Base-by-base conservation (phyloP, 345 rosid species). In the Populus euphratica region DNA sequence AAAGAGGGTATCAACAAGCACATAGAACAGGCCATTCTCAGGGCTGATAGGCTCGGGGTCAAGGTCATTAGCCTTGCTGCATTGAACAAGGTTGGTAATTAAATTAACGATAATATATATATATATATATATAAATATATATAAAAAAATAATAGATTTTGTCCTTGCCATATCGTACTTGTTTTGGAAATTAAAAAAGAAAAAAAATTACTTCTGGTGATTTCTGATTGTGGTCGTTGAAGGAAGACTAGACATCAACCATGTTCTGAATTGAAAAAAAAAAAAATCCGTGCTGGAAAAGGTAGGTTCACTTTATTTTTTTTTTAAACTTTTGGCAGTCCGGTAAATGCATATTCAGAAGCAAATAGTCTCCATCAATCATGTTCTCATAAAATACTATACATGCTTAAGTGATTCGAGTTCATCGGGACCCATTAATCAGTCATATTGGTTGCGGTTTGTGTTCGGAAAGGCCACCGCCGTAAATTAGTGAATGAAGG, bases 31-130 rank as follows among this genome's bases (percentile, higher is more conserved):
- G 98, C 98, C 49, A 96, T 96, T 54, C 81, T 96, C 8, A 86
- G 79, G 64, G 99, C 98, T 14, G 92, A 96, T 81, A 86, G 81
- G 75, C 68, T 91, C 52, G 99, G 99, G 36, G 91, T 96, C 18
- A 92, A 92, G 83, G 97, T 96, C 81, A 88, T 96, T 77, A 94
- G 99, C 86, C 93, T 96, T 81, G 99, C 99, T 79, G 99, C 99
- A 78, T 82, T 92, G 73, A 92, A 92, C 76, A 92, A 92, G 97
- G 97, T 91, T 68, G 31, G 12, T 63, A 77, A 11, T 18, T 65
- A 21, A 29, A 29, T 70, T 18, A 43, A 2, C 11, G 14, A 43
- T 2, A 43, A 13, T 10, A 10, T 43, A 2, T 14, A 43, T 11
- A 10, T 43, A 3, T 41, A 41, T 41, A 41, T 10, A 33, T 33